Evolutionary conservation across 2,329 filamentous ascomycete genomes (phyloP), one percentile per base, ranked within the genome.

Genomic region (Verticillium albo-atrum): DNA sequence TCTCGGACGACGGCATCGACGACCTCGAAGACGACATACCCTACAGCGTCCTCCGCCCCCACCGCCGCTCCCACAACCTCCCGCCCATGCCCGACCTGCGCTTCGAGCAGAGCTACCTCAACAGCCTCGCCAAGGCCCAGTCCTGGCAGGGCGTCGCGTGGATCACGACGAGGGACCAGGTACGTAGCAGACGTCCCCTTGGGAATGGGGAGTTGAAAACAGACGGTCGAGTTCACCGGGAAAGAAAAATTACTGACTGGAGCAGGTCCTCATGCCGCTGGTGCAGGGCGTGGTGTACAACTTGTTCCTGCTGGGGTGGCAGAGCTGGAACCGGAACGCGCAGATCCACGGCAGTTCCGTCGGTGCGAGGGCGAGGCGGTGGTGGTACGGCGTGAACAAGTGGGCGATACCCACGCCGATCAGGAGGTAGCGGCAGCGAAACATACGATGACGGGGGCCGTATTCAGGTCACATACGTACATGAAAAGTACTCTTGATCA

Each of bases 71-170:
- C 54, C 73, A 75, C 35, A 73, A 76, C 47, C 77, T 88, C 58
- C 84, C 83, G 30, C 84, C 86, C 9, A 83, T 97, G 70, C 92
- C 93, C 4, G 95, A 99, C 77, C 79, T 99, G 65, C 86, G 95
- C 51, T 98, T 98, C 76, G 95, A 99, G 78, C 95, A 99, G 82
- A 97, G 93, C 81, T 99, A 99, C 74, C 83, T 99, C 58, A 89
- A 90, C 68, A 96, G 92, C 76, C 90, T 99, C 67, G 85, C 89
- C 64, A 82, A 86, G 59, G 92, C 92, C 35, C 85, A 95, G 65
- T 87, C 86, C 26, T 93, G 88, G 87, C 88, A 89, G 78, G 86
- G 86, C 72, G 85, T 99, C 32, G 82, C 85, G 7, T 90, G 89
- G 78, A 94, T 99, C 66, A 99, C 95, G 20, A 74, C 90, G 35